Evolutionary conservation across 306 rosid genomes (phyloP), one percentile per base, ranked within the genome.

Genomic region (Fragaria ananassa): DNA sequence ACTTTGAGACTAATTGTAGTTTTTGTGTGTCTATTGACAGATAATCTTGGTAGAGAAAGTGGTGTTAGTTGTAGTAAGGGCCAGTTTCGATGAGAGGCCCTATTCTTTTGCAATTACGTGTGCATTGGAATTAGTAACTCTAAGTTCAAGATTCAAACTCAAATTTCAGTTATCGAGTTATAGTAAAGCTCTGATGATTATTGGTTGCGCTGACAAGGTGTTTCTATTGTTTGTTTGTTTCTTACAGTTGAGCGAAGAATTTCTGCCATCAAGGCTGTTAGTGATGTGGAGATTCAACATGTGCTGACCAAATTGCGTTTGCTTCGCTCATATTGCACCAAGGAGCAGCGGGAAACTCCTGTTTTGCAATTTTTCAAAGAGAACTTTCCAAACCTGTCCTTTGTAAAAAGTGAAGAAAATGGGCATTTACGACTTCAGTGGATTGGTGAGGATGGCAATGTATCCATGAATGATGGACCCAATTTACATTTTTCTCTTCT

Each of bases 261-360:
- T 47, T 76, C 79, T 60, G 93, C 95, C 34, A 88, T 92, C 76
- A 91, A 89, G 81, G 96, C 92, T 71, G 89, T 90, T 78, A 87
- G 95, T 18, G 96, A 95, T 35, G 89, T 92, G 61, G 93, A 95
- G 76, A 78, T 87, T 15, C 87, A 89, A 70, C 92, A 81, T 74
- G 77, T 92, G 78, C 27, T 89, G 75, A 92, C 91, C 5, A 91
- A 89, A 44, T 56, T 95, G 81, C 91, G 80, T 69, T 81, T 90
- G 81, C 83, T 95, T 70, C 89, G 92, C 25, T 86, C 97, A 1
- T 72, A 79, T 82, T 90, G 88, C 80, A 81, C 61, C 70, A 8
- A 80, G 71, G 92, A 95, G 53, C 89, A 95, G 68, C 89, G 83
- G 44, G 83, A 64, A 78, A 89, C 84, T 37, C 95, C 92, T 0